Evolutionary conservation across 2,329 filamentous ascomycete genomes (phyloP).

Genomic region (Fusarium sp.): DNA sequence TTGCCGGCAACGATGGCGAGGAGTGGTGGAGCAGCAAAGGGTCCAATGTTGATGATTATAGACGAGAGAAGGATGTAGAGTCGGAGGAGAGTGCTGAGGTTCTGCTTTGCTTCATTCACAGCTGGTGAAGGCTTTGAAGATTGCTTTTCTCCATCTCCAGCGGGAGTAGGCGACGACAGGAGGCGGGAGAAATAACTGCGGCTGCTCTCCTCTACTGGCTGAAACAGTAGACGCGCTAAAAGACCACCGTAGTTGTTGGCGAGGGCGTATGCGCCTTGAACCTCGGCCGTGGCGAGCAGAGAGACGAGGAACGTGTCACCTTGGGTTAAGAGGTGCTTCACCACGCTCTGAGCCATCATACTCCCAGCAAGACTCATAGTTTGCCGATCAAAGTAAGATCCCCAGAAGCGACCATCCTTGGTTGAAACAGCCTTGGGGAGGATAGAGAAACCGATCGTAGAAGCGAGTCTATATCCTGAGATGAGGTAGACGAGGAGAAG

Average conservation of each 20-base stretch:
- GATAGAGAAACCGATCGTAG: constrained; percentile 75
- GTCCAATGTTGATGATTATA: constrained; percentile 77
- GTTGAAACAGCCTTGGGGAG: constrained; percentile 59
- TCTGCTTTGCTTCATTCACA: constrained; percentile 58
- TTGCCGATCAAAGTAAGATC: constrained; percentile 74
- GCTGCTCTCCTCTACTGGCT: constrained; percentile 94
- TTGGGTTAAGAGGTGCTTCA: constrained; percentile 95
- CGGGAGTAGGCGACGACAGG: constrained; percentile 59
- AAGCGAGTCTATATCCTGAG: constrained; percentile 69
- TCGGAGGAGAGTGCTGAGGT: constrained; percentile 74
- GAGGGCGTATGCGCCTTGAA: constrained; percentile 92
- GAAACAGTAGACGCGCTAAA: constrained; percentile 88
- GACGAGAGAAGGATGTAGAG: constrained; percentile 81
- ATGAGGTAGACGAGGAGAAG: constrained; percentile 78
- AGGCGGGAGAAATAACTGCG: constrained; percentile 90
- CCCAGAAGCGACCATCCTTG: constrained; percentile 57
- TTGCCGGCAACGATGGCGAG: constrained; percentile 81
- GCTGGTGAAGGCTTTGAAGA: constrained; percentile 42
- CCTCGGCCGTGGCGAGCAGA: constrained; percentile 78
- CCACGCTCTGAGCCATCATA: constrained; percentile 86
- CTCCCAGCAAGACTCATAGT: constrained; percentile 82
- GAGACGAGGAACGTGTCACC: constrained; percentile 92
- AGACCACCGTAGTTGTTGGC: constrained; percentile 96
- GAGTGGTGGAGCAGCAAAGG: constrained; percentile 78
- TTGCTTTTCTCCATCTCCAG: constrained; percentile 32